Evolutionary conservation across 75 land plant species (phyloP).

Genomic region (Isoetes taiwanensis): DNA sequence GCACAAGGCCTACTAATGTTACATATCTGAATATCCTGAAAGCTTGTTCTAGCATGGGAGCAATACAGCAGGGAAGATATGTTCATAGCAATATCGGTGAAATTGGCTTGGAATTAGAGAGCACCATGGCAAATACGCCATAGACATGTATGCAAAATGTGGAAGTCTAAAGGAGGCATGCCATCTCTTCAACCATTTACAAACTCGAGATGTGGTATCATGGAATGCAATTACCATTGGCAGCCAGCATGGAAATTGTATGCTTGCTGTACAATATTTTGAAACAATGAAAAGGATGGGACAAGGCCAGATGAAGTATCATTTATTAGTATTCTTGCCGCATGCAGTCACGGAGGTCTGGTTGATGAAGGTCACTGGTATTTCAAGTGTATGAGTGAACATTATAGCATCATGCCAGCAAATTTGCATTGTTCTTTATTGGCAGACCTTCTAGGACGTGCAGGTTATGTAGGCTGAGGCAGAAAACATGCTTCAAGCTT

Average conservation of each 20-base stretch:
- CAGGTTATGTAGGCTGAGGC: conserved; percentile 40
- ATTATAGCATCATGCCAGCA: conserved; percentile 14
- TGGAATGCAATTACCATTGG: conserved; percentile 52
- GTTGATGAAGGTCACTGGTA: conserved; percentile 19
- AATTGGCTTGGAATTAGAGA: conserved; percentile 20
- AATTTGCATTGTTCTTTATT: conserved; percentile 24
- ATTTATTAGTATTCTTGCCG: conserved; percentile 35
- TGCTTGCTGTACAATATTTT: conserved; percentile 21
- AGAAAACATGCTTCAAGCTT: conserved; percentile 26
- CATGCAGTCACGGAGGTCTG: conserved; percentile 43
- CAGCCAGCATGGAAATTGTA: conserved; percentile 36
- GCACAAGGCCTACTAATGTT: conserved; percentile 8
- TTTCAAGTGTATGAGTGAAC: conserved; percentile 13
- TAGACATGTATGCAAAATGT: conserved; percentile 58
- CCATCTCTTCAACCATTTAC: conserved; percentile 24
- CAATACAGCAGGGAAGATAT: too few relatives aligned
- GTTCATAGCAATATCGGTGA: conserved; percentile 28
- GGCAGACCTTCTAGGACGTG: conserved; percentile 31
- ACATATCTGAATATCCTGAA: conserved; percentile 18
- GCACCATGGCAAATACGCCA: conserved; percentile 34
- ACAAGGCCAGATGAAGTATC: conserved; percentile 37
- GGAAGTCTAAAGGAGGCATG: conserved; percentile 29
- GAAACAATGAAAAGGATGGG: conserved; percentile 18
- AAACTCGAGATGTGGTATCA: conserved; percentile 29
- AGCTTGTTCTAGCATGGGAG: too few relatives aligned